Conservation (phyloP, 2,329 filamentous ascomycete genomes). For the Falciphora oryzae region DNA sequence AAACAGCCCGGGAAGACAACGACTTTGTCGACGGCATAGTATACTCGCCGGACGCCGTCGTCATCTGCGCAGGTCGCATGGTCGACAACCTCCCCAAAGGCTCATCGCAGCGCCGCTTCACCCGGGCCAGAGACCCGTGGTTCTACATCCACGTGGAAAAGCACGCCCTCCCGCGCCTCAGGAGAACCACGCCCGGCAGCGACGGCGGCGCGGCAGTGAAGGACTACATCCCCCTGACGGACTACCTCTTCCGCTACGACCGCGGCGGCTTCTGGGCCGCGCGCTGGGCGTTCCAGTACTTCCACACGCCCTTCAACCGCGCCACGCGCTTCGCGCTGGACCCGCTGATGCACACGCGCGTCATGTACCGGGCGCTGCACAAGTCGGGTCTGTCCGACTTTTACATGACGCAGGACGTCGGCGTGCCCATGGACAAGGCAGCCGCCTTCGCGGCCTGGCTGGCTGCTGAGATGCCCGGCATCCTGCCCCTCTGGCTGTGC, state of each 20-base stretch:
- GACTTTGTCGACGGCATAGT: slow-evolving; percentile 68
- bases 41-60: slow-evolving; percentile 48
- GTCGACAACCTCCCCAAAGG: slow-evolving; percentile 38
- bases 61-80: slow-evolving; percentile 57
- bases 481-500: slow-evolving; percentile 54
- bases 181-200: slow-evolving; percentile 16
- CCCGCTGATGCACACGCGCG: slow-evolving; percentile 55
- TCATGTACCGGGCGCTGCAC: slow-evolving; percentile 62
- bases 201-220: neutral
- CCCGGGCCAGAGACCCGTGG: slow-evolving; percentile 60
- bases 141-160: slow-evolving; percentile 60
- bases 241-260: slow-evolving; percentile 69
- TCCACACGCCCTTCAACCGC: slow-evolving; percentile 58
- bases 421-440: slow-evolving; percentile 38
- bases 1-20: slow-evolving; percentile 11
- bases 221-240: slow-evolving; percentile 53
- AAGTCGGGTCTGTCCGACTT: slow-evolving; percentile 52
- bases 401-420: slow-evolving; percentile 62
- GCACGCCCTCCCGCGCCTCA: neutral
- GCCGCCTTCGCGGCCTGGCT: slow-evolving; percentile 43
- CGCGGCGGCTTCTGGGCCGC: slow-evolving; percentile 65
- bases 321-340: slow-evolving; percentile 57
- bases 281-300: slow-evolving; percentile 57
- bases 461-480: slow-evolving; percentile 32
- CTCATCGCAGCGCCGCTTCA: slow-evolving; percentile 40